A percentile compares a stretch with the other conserved stretches of the same genome.
Conservation (phyloP, 2,329 filamentous ascomycete genomes). For the Triangularia verruculosa region DNA sequence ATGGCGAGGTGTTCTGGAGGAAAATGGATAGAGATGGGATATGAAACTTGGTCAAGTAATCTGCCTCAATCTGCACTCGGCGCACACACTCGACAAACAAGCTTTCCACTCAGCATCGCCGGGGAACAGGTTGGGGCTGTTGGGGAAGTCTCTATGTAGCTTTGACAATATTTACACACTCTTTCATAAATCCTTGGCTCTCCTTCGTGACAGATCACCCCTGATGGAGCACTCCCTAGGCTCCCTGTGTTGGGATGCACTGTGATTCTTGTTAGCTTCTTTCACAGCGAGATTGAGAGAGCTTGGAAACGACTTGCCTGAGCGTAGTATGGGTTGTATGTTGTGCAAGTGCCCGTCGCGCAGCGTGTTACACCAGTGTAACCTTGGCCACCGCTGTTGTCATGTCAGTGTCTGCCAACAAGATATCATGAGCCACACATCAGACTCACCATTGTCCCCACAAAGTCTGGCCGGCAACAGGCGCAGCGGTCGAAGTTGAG, state of each 20-base stretch:
- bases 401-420: not conserved
- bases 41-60: not conserved
- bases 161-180: not conserved
- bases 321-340: constrained; percentile 16
- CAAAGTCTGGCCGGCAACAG: not conserved
- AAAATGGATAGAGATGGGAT: not conserved
- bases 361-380: constrained; percentile 13
- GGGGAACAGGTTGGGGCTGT: not conserved
- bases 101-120: not conserved
- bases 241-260: not conserved
- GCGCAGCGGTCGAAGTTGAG: not conserved
- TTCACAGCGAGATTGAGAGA: no score
- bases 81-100: not conserved
- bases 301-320: constrained; percentile 19
- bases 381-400: constrained; percentile 14
- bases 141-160: not conserved
- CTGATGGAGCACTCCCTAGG: not conserved
- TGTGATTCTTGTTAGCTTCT: no score
- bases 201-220: no score
- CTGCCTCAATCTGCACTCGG: not conserved
- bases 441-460: constrained; percentile 18
- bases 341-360: constrained; percentile 12
- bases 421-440: not conserved
- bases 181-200: not conserved
- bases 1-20: not conserved